Evolutionary conservation across 2,329 filamentous ascomycete species (phyloP), one percentile per base, ranked within the genome.

Genomic region (Penicillium rolfsii): DNA sequence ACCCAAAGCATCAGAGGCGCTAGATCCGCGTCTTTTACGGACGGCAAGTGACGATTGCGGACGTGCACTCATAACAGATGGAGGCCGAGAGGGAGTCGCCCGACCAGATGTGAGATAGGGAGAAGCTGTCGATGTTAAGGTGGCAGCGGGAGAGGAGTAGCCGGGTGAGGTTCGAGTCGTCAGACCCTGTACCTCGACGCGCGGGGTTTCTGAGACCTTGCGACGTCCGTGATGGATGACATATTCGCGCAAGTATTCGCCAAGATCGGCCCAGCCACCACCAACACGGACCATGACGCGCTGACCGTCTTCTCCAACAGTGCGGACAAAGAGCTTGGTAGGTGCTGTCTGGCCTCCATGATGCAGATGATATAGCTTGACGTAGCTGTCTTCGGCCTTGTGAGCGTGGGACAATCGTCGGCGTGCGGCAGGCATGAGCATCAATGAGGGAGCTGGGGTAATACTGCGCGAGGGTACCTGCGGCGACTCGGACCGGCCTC

Each of bases 271-370:
- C 95, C 95, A 99, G n/a, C 95, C 95, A 61, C 95, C 95, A 12
- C 95, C 95, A 12, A 99, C 94, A 38, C 95, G 90, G 7, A 99
- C 95, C 95, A 99, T 98, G 63, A 98, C 93, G 55, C 95, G 88
- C 76, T 98, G 93, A 16, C 91, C 91, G 59, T 87, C 84, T 74
- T 97, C 93, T 53, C 95, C 95, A 2, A 99, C 93, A 1, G 93
- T 88, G 16, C 95, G 90, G 55, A 99, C 93, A 71, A 96, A 96
- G 5, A 99, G 85, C 77, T 97, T 98, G 73, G 97, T 93, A 0
- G 95, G 95, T 12, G 91, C 87, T 65, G 95, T 89, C 59, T 91
- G 91, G 38, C 89, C 92, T 19, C 90, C 88, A 52, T 93, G 87
- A 14, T 91, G 92, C 40, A 99, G 85, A 77, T 98, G 93, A 71